These are phyloP conservation scores for Lotus japonicus DNA, from an alignment of 306 rosid genomes.

Conservation along the genomic window DNA sequence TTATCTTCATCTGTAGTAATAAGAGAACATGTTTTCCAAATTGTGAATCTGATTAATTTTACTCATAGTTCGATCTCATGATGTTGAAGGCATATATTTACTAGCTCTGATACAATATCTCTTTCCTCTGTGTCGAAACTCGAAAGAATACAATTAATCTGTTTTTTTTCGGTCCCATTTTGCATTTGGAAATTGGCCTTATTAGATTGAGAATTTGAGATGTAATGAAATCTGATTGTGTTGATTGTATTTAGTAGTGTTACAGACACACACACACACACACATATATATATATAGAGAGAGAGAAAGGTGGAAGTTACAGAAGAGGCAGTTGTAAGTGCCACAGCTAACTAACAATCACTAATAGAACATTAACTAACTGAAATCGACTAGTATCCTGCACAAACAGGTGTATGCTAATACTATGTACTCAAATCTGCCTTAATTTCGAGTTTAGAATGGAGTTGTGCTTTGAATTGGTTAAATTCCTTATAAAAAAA, in stretches of 20 bases:
- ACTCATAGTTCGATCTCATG: background rate
- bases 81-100: background rate
- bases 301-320: no score
- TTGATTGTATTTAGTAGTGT: no score
- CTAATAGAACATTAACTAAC: no score
- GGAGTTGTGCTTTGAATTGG: background rate
- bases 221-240: no score
- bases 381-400: no score
- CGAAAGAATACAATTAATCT: no score
- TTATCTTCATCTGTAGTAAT: background rate
- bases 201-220: background rate
- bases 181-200: background rate
- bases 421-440: background rate
- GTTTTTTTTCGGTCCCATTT: background rate
- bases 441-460: background rate
- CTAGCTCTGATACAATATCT: background rate
- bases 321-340: no score
- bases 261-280: no score
- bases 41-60: slow-evolving; percentile 1
- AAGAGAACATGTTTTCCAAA: background rate
- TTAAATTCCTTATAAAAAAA: background rate
- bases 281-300: no score
- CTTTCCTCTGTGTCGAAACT: no score
- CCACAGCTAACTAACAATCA: no score
- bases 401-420: no score